Conservation (phyloP, 1,284 basidiomycete species). For the Moesziomyces sp. region DNA sequence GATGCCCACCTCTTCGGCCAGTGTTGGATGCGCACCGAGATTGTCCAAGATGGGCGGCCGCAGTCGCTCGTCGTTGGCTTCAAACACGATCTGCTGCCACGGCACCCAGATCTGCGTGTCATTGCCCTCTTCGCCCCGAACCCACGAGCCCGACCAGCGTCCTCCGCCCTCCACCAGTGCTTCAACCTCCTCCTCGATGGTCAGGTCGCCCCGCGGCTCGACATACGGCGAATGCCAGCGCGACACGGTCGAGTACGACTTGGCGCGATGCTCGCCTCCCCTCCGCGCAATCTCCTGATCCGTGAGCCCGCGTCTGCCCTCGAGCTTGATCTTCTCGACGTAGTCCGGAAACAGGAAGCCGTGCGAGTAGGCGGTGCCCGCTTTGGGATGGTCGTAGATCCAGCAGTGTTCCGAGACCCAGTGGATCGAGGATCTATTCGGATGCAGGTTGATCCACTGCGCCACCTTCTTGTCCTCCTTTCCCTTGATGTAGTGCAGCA, state of each 20-base stretch:
- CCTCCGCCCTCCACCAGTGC: conserved; percentile 86
- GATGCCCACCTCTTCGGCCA: conserved; percentile 47
- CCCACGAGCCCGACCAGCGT: conserved; percentile 72
- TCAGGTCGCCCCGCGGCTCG: conserved; percentile 77
- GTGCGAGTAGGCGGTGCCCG: conserved; percentile 88
- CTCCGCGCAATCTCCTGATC: conserved; percentile 64
- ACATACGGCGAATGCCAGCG: conserved; percentile 84
- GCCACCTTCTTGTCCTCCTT: conserved; percentile 94
- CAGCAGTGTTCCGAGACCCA: conserved; percentile 94
- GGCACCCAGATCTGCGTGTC: conserved; percentile 53
- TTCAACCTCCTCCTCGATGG: conserved; percentile 81
- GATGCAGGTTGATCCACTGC: conserved; percentile 91
- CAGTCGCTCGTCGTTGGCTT: conserved; percentile 62
- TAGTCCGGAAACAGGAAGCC: conserved; percentile 97
- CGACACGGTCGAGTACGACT: conserved; percentile 85
- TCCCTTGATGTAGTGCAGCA: conserved; percentile 79
- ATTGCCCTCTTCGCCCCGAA: conserved; percentile 50
- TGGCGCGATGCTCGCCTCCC: conserved; percentile 70
- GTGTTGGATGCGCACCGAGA: conserved; percentile 16
- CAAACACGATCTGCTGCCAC: conserved; percentile 65
- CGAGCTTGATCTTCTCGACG: conserved; percentile 75
- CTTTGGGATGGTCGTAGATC: conserved; percentile 97
- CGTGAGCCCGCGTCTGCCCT: conserved; percentile 68
- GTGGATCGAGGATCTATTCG: conserved; percentile 79
- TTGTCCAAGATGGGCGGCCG: conserved; percentile 7